Evolutionary conservation across 345 rosid genomes (phyloP).

Genomic region (Eucalyptus tenuipes): DNA sequence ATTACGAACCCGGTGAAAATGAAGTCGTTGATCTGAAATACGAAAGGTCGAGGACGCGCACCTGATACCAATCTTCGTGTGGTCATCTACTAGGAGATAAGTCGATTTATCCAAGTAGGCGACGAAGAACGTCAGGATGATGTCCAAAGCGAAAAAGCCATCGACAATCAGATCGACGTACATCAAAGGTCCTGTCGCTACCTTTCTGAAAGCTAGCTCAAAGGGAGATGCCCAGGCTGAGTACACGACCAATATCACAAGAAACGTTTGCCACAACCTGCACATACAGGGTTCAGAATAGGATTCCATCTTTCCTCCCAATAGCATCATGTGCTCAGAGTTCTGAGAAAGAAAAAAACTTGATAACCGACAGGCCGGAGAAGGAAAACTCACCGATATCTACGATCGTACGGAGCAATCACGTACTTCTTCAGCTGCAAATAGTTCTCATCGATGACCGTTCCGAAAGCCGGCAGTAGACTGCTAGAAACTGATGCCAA

Average conservation of each 20-base stretch:
- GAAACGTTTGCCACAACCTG: conserved; percentile 75
- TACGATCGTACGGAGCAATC: conserved; percentile 69
- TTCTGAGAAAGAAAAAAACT: background rate
- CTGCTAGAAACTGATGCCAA: conserved; percentile 73
- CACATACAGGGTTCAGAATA: background rate
- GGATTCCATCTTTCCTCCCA: background rate
- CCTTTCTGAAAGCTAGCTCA: conserved; percentile 62
- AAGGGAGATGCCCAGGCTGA: conserved; percentile 92
- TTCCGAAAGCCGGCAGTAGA: conserved; percentile 84
- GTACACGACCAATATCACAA: conserved; percentile 63
- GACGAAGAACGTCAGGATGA: conserved; percentile 79
- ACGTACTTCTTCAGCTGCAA: conserved; percentile 31
- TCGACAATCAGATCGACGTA: conserved; percentile 63
- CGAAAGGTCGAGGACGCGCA: background rate
- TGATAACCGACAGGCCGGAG: background rate
- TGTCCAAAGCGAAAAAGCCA: conserved; percentile 67
- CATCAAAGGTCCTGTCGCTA: conserved; percentile 35
- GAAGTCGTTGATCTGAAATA: background rate
- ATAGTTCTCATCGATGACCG: conserved; percentile 37
- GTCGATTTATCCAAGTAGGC: conserved; percentile 71
- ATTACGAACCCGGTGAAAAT: background rate
- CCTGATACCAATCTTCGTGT: conserved; percentile 57
- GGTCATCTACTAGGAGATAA: conserved; percentile 76
- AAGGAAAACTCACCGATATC: conserved; percentile 54
- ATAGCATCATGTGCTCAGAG: background rate